A percentile compares a stretch with the other conserved stretches of the same genome.
These are phyloP conservation scores for Candida corydali DNA, from an alignment of 805 yeast species.

Conservation along the genomic window DNA sequence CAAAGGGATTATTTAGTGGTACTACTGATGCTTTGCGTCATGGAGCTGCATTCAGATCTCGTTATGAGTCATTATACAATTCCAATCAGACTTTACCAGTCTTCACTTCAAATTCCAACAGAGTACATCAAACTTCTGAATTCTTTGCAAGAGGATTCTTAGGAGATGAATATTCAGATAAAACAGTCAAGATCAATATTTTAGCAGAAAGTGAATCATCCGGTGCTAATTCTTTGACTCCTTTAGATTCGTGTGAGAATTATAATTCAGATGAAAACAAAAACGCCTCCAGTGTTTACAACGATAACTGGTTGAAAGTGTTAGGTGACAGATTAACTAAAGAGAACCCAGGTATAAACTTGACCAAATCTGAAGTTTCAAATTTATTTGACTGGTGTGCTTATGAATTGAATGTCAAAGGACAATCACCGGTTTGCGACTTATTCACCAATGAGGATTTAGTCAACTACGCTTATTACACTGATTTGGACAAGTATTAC, in stretches of 20 bases:
- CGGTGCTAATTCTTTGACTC: constrained; percentile 56
- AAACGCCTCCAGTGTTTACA: constrained; percentile 19
- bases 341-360: constrained; percentile 46
- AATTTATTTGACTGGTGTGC: constrained; percentile 60
- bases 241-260: constrained; percentile 37
- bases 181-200: constrained; percentile 16
- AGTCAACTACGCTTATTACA: constrained; percentile 53
- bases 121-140: constrained; percentile 50
- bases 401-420: constrained; percentile 64
- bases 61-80: constrained; percentile 43
- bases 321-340: constrained; percentile 56
- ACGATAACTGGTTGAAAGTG: constrained; percentile 37
- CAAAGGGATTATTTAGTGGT: constrained; percentile 46
- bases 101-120: constrained; percentile 46
- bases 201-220: constrained; percentile 40
- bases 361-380: constrained; percentile 47
- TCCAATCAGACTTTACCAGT: constrained; percentile 35
- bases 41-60: constrained; percentile 41
- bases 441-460: constrained; percentile 62
- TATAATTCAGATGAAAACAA: constrained; percentile 28
- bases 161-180: constrained; percentile 32
- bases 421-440: constrained; percentile 59
- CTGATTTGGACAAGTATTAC: constrained; percentile 56
- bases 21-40: constrained; percentile 35
- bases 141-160: constrained; percentile 54